Conservation (phyloP, 2,329 filamentous ascomycete species). For the Microsporum canis region DNA sequence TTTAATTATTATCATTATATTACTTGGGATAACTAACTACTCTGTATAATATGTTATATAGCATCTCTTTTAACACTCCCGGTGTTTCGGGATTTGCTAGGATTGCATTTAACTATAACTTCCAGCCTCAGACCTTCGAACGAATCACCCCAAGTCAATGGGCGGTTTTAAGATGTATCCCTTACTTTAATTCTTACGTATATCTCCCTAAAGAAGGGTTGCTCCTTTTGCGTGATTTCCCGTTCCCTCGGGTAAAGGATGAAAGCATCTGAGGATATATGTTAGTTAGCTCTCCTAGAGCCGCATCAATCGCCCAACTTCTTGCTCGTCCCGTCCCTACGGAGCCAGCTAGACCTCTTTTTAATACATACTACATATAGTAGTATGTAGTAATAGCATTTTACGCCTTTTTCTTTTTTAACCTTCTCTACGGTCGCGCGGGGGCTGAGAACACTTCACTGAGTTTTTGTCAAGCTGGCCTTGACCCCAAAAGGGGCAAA, state of each 20-base stretch:
- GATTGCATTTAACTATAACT: background rate
- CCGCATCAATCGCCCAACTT: background rate
- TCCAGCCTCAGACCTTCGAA: background rate
- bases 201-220: too few relatives aligned
- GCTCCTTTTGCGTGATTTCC: background rate
- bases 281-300: background rate
- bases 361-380: too few relatives aligned
- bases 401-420: background rate
- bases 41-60: too few relatives aligned
- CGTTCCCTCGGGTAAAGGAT: background rate
- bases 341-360: too few relatives aligned
- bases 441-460: too few relatives aligned
- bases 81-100: constrained; percentile 1
- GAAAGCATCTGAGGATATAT: background rate
- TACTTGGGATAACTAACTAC: too few relatives aligned
- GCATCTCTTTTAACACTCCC: background rate
- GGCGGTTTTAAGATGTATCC: too few relatives aligned
- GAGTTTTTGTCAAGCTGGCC: background rate
- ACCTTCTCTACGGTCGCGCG: background rate
- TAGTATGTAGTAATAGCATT: too few relatives aligned
- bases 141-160: too few relatives aligned
- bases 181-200: too few relatives aligned
- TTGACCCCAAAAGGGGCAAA: too few relatives aligned
- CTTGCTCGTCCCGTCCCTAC: background rate
- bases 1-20: too few relatives aligned